Evolutionary conservation across 148 eudicot species (phyloP).

Genomic region (Chenopodium formosanum): DNA sequence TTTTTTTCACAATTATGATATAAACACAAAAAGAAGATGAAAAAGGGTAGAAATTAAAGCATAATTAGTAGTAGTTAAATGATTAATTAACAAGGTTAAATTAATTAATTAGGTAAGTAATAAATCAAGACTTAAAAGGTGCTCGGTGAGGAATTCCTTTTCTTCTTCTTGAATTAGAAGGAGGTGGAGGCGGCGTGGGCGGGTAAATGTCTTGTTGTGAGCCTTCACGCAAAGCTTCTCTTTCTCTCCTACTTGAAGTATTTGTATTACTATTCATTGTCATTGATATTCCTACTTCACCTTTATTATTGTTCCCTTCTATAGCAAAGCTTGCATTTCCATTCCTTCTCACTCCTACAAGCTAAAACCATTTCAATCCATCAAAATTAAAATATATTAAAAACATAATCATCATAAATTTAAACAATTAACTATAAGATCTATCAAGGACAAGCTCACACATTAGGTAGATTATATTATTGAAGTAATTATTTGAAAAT

Average conservation of each 20-base stretch:
- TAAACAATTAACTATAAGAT: not conserved
- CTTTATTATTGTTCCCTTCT: constrained; percentile 40
- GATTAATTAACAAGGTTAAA: not conserved
- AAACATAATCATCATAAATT: no score
- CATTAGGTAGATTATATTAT: not conserved
- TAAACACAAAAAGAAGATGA: not conserved
- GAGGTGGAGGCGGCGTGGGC: constrained; percentile 64
- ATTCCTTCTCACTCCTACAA: constrained; percentile 77
- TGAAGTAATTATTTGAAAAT: no score
- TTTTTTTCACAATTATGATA: not conserved
- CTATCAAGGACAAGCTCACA: not conserved
- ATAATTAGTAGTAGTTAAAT: not conserved
- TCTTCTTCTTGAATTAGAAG: constrained; percentile 69
- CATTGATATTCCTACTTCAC: constrained; percentile 37
- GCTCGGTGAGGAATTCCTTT: constrained; percentile 96
- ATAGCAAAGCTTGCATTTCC: constrained; percentile 76
- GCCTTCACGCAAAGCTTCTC: constrained; percentile 56
- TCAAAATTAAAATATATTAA: not conserved
- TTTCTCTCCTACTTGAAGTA: constrained; percentile 37
- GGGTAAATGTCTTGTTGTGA: constrained; percentile 61
- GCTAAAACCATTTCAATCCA: constrained; percentile 44
- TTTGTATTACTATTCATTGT: constrained; percentile 23
- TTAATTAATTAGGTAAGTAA: not conserved
- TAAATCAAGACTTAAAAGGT: constrained; percentile 64
- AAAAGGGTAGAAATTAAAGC: not conserved